Percentiles rank a stretch among this genome's conserved stretches.
Conservation (phyloP, 495 filamentous ascomycete species). For the Aspergillus wentii region DNA sequence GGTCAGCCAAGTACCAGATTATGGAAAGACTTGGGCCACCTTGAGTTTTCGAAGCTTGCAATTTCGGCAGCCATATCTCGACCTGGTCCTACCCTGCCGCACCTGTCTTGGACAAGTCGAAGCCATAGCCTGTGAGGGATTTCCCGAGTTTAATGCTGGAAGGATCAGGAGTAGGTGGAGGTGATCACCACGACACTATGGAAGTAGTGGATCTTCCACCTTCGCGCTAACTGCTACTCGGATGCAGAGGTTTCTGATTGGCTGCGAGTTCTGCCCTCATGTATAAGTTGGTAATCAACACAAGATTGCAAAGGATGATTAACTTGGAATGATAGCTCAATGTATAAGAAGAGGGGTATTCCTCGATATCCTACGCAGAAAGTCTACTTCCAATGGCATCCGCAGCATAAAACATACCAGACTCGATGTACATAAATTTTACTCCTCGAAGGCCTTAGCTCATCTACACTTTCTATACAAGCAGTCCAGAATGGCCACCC, state of each 20-base stretch:
- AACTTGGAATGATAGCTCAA: not conserved
- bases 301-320: not conserved
- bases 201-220: too few species aligned
- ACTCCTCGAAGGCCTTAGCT: not conserved
- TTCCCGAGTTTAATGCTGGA: too few species aligned
- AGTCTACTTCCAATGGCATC: not conserved
- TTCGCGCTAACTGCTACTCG: slow-evolving; percentile 22
- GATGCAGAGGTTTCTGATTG: slow-evolving; percentile 24
- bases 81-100: slow-evolving; percentile 15
- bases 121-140: slow-evolving; percentile 16
- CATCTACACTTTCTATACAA: not conserved
- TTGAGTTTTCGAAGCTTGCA: slow-evolving; percentile 47
- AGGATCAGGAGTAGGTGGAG: too few species aligned
- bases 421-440: not conserved
- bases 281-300: too few species aligned
- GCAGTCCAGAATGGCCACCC: slow-evolving; percentile 28
- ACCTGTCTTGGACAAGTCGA: slow-evolving; percentile 10
- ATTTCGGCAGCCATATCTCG: slow-evolving; percentile 44
- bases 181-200: too few species aligned
- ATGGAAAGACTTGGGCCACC: slow-evolving; percentile 19
- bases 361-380: slow-evolving; percentile 4
- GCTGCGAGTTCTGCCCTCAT: slow-evolving; percentile 10
- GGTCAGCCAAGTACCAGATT: slow-evolving; percentile 7
- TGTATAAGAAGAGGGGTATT: slow-evolving; percentile 13
- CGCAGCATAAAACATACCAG: slow-evolving; percentile 4